Base-by-base conservation (phyloP, 768 basidiomycete species). In the Pleurotus giganteus region DNA sequence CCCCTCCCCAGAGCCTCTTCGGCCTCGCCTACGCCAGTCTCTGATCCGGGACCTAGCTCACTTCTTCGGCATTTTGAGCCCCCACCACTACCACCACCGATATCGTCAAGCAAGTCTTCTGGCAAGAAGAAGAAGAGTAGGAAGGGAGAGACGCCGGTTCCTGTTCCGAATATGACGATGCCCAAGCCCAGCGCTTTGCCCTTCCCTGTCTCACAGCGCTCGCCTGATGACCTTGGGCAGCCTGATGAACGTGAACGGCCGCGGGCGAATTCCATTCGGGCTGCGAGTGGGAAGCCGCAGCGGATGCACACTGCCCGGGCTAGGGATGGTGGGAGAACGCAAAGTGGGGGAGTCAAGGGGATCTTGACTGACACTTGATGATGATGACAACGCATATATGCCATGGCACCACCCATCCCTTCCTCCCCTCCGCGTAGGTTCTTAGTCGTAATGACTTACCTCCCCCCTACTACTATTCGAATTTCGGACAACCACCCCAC, bases 261-360 rank as follows among this genome's bases (percentile, higher is more conserved):
- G 27, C 43, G 42, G 15, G 43, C 37, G 17, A 42, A 29, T 43
- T 53, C 52, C 13, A 53, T 42, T n/a, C 17, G 42, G 26, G 26
- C 24, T 13, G 31, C 49, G 36, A 60, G 50, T 39, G 65, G 69
- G 41, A 69, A 67, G 66, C 32, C 49, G 12, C 49, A 34, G 12
- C 60, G 86, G 71, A 88, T 91, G 88, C 85, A 88, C 63, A 84
- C 79, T 2, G 80, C 84, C 24, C 80, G 86, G 37, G 90, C 85
- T 45, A 76, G 88, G 55, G 88, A 91, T 67, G 89, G 90, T 2
- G 90, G 90, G 34, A 74, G 89, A 61, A 92, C 90, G 58, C 88
- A 90, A 72, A 92, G 89, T 63, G 89, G 89, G 1, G 90, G 90
- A n/a, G 88, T 92, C 27, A 86, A 83, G 63, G 90, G 86, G 9